Conservation (phyloP, 176 grass and related monocot genomes). For the Oryza australiensis region DNA sequence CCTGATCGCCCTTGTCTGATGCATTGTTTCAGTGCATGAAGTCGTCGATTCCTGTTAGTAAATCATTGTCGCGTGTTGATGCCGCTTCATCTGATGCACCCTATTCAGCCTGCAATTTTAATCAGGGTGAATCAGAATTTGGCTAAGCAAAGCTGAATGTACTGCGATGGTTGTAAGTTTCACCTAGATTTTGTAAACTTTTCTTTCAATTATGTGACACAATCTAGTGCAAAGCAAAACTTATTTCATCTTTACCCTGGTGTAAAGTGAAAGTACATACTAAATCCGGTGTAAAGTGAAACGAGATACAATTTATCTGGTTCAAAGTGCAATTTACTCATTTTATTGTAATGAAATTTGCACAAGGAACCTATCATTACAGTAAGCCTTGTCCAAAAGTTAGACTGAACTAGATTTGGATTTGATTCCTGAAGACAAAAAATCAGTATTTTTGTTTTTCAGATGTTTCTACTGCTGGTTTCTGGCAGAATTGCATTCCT, state of each 20-base stretch:
- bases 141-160: constrained; percentile 12
- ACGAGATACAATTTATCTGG: too few species aligned
- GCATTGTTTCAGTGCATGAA: constrained; percentile 41
- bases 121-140: neutral
- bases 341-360: neutral
- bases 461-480: neutral
- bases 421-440: neutral
- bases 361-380: neutral
- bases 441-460: neutral
- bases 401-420: neutral
- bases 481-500: constrained; percentile 4
- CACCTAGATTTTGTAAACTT: too few species aligned
- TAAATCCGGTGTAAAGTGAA: too few species aligned
- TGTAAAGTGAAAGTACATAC: too few species aligned
- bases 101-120: constrained; percentile 54
- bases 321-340: too few species aligned
- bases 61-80: constrained; percentile 53
- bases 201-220: too few species aligned
- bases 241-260: too few species aligned
- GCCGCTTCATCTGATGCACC: constrained; percentile 54
- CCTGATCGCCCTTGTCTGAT: neutral
- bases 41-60: constrained; percentile 44
- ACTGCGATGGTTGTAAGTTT: too few species aligned
- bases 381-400: neutral
- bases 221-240: too few species aligned